Evolutionary conservation across 1,284 basidiomycete genomes (phyloP).

Genomic region (Porogramme epimiltina): DNA sequence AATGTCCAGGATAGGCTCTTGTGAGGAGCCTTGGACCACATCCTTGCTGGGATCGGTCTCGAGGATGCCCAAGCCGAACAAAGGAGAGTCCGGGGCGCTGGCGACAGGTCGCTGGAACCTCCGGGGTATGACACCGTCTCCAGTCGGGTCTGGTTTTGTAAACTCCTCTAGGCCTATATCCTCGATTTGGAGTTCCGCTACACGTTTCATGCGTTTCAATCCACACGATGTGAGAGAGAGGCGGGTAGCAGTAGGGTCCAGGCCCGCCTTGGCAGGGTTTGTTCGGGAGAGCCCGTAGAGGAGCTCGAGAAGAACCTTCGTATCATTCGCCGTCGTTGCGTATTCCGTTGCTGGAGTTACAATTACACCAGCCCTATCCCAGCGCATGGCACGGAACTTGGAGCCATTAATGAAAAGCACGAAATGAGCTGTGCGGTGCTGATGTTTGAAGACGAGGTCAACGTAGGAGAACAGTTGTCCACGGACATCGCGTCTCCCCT

Average conservation of each 20-base stretch:
- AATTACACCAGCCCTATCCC: constrained; percentile 13
- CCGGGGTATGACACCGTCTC: not conserved
- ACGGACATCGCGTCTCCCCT: not conserved
- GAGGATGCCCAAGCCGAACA: not conserved
- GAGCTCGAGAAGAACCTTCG: constrained; percentile 1
- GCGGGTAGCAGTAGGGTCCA: constrained; percentile 7
- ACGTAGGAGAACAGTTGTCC: constrained; percentile 1
- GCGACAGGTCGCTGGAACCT: not conserved
- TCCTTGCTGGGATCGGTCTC: not conserved
- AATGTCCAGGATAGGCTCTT: too few relatives aligned
- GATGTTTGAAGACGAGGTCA: not conserved
- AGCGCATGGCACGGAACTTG: constrained; percentile 9
- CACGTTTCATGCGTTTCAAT: constrained; percentile 7
- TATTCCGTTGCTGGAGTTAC: constrained; percentile 6
- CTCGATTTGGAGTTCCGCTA: not conserved
- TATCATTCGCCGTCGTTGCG: not conserved
- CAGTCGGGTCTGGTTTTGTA: not conserved
- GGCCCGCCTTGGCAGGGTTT: not conserved
- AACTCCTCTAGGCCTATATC: constrained; percentile 2
- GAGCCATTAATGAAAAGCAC: constrained; percentile 8
- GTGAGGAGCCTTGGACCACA: not conserved
- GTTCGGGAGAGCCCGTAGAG: constrained; percentile 2
- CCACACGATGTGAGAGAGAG: not conserved
- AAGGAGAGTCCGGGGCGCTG: not conserved
- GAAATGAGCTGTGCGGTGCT: constrained; percentile 13